phyloP scores from a whole-genome alignment of 306 rosid species.

The Sicyos baderoa region DNA sequence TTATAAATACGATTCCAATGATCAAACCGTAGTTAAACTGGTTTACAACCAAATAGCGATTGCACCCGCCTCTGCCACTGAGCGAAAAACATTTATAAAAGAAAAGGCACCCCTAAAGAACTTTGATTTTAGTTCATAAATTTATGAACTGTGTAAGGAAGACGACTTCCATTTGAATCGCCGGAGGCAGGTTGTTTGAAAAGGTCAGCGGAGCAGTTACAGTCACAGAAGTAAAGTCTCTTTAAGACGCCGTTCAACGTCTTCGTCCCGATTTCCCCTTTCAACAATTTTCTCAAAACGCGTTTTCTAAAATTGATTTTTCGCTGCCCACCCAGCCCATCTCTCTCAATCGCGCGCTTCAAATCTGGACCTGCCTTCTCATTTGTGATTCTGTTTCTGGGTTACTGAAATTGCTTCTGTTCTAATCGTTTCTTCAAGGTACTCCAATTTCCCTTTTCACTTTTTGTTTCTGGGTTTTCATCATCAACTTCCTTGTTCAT shows the following conservation, averaged over 20 bases:
- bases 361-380: background rate
- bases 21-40: no score
- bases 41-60: no score
- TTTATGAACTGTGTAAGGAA: background rate
- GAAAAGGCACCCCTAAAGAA: background rate
- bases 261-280: conserved; percentile 24
- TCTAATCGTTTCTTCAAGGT: conserved; percentile 34
- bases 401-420: conserved; percentile 13
- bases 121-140: background rate
- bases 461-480: conserved; percentile 31
- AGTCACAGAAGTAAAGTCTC: background rate
- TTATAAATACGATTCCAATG: no score
- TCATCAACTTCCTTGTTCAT: background rate
- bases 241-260: background rate
- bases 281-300: conserved; percentile 35
- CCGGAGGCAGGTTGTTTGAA: background rate
- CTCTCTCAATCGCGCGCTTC: conserved; percentile 19
- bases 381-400: background rate
- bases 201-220: conserved; percentile 2
- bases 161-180: background rate
- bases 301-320: conserved; percentile 25
- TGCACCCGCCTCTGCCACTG: no score
- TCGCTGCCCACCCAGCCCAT: conserved; percentile 14
- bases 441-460: conserved; percentile 18
- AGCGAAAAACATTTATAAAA: background rate